These are phyloP conservation scores for Desmodesmus armatus DNA, from an alignment of 139 green algal species.

Conservation along the genomic window DNA sequence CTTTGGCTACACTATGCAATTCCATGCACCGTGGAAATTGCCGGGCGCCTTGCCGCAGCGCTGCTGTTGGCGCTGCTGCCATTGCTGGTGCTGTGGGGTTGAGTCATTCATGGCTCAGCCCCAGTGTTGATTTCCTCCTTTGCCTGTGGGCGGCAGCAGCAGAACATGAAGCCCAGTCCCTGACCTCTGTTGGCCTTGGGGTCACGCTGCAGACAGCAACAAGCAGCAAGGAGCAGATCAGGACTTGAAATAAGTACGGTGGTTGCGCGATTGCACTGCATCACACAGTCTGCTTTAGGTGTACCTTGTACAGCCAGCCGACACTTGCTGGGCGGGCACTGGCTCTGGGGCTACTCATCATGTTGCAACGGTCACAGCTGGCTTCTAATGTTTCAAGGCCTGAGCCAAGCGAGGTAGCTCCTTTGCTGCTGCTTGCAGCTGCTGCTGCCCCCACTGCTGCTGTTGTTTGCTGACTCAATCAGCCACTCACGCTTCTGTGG, in stretches of 20 bases:
- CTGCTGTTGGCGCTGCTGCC: no score
- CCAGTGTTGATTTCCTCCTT: no score
- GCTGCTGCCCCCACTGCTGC: neutral
- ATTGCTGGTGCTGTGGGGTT: no score
- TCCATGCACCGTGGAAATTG: no score
- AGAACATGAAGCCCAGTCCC: slow-evolving; percentile 44
- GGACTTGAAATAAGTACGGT: neutral
- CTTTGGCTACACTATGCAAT: no score
- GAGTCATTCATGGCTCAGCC: no score
- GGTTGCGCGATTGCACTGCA: neutral
- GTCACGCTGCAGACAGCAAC: slow-evolving; percentile 29
- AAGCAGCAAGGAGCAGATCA: neutral
- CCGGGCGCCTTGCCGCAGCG: no score
- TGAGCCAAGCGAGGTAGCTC: neutral
- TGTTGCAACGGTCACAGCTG: neutral
- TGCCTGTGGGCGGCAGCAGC: slow-evolving; percentile 14
- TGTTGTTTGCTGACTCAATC: neutral
- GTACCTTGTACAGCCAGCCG: neutral
- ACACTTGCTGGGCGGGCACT: neutral
- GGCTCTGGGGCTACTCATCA: no score
- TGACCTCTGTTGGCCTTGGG: slow-evolving; percentile 20
- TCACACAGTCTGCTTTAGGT: neutral
- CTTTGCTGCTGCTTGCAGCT: neutral
- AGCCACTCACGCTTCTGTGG: slow-evolving; percentile 18
- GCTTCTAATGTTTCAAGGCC: neutral